phyloP scores from a whole-genome alignment of 306 rosid species.

The Lotus japonicus region DNA sequence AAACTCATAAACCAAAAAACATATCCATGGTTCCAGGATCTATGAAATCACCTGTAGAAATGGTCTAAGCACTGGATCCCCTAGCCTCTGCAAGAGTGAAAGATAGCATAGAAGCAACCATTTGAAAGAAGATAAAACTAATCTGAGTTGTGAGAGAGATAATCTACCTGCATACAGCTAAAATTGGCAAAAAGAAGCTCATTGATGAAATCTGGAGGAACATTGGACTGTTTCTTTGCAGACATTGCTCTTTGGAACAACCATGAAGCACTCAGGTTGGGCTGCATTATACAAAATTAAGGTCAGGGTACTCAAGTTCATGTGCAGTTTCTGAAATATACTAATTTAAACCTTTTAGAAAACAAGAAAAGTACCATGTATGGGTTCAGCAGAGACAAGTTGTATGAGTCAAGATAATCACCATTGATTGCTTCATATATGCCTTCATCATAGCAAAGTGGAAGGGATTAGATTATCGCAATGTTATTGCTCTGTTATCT shows the following conservation, averaged over 20 bases:
- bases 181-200: conserved; percentile 83
- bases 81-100: conserved; percentile 59
- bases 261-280: conserved; percentile 94
- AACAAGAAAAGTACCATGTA: conserved; percentile 61
- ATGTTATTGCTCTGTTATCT: background rate
- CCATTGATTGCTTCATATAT: conserved; percentile 72
- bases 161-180: conserved; percentile 67
- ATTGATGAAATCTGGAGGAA: conserved; percentile 74
- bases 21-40: background rate
- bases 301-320: conserved; percentile 21
- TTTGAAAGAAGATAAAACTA: background rate
- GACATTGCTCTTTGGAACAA: conserved; percentile 99
- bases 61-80: conserved; percentile 88
- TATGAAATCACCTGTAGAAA: conserved; percentile 70
- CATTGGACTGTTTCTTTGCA: conserved; percentile 58
- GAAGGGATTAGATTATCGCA: conserved; percentile 14
- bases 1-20: background rate
- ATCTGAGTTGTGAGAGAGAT: background rate
- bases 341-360: background rate
- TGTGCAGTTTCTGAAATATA: conserved; percentile 1
- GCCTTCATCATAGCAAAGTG: conserved; percentile 43
- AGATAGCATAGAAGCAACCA: background rate
- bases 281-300: conserved; percentile 44
- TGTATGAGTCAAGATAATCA: conserved; percentile 63
- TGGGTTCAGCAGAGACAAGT: conserved; percentile 82